Base-by-base conservation (phyloP, 805 yeast genomes). In the Metschnikowia arizonensis region DNA sequence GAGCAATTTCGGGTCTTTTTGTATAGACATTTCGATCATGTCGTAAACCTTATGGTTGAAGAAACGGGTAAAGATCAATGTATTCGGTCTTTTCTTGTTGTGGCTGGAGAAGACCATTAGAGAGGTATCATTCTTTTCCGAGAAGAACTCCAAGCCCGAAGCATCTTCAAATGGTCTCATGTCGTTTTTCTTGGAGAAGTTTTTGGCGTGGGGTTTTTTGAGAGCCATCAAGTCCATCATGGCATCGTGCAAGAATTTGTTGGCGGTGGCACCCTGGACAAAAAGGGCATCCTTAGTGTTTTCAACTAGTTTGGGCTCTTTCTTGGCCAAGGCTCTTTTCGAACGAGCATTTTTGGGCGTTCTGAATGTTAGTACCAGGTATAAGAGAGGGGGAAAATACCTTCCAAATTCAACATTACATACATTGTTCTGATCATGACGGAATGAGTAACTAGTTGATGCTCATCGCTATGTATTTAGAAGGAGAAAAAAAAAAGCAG, bases 301-400 rank as follows among this genome's bases (percentile, higher is more conserved):
- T 65, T 93, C 99, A 7, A 85, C 85, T 38, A 88, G 65, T 68
- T 89, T 91, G 43, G 97, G 80, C 58, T 89, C 96, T 57, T 81
- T 84, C 59, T 85, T 85, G 51, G 89, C 96, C 52, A 90, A 63
- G 5, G 96, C 98, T 67, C 99, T 82, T 72, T 93, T 93, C 45
- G 97, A 80, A 61, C 98, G 88, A 44, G 96, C 96, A 61, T 84
- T 93, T 71, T 89, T 90, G 30, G 99, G 98, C 56, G 88, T 84
- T 36, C 83, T 72, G 67, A 50, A 7, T 5, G 53, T 49, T 51
- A 59, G 62, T 62, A 42, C 19, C 25, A 2, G 9, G 7, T 2
- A 21, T 19, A 11, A n/a, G n/a, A n/a, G n/a, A n/a, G n/a, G n/a
- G n/a, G 12, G 10, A 17, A 11, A 18, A 17, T 7, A 5, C n/a